Percentiles rank a stretch among this genome's conserved stretches.
phyloP scores from a whole-genome alignment of 2,329 filamentous ascomycete species.

The Trichoderma asperellum region DNA sequence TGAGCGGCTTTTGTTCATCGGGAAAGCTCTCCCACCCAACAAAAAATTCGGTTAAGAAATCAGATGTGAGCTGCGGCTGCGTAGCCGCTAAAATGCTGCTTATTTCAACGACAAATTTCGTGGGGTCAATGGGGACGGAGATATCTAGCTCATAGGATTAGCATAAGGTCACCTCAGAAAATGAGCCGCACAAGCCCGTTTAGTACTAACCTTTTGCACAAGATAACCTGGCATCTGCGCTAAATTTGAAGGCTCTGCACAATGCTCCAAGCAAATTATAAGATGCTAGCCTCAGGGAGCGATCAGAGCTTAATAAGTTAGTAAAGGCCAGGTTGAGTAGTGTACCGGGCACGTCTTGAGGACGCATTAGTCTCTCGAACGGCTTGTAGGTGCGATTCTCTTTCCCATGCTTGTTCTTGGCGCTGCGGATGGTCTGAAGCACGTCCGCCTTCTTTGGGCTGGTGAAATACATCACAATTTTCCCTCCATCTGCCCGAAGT shows the following conservation, averaged over 20 bases:
- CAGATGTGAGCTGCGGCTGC: conserved; percentile 68
- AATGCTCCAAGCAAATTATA: conserved; percentile 70
- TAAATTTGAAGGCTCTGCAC: conserved; percentile 70
- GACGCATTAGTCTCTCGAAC: conserved; percentile 67
- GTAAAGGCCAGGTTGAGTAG: conserved; percentile 69
- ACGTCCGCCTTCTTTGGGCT: conserved; percentile 67
- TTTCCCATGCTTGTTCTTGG: conserved; percentile 67
- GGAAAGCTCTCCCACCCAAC: conserved; percentile 72
- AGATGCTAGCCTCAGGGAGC: conserved; percentile 63
- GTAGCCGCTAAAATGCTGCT: conserved; percentile 65
- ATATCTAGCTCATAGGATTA: conserved; percentile 51
- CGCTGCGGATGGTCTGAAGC: conserved; percentile 63
- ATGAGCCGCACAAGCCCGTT: neutral
- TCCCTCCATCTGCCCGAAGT: conserved; percentile 68
- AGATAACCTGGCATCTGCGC: conserved; percentile 62
- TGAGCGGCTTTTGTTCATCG: conserved; percentile 67
- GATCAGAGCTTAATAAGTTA: conserved; percentile 66
- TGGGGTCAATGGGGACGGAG: conserved; percentile 65
- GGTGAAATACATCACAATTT: conserved; percentile 73
- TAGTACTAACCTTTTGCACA: conserved; percentile 59
- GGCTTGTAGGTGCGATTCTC: conserved; percentile 64
- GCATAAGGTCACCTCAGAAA: neutral
- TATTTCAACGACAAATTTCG: conserved; percentile 66
- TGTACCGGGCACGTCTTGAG: conserved; percentile 72
- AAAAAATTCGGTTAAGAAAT: conserved; percentile 75